These are phyloP conservation scores for Paxillus ammoniavirescens DNA, from an alignment of 768 basidiomycete genomes.

Conservation along the genomic window DNA sequence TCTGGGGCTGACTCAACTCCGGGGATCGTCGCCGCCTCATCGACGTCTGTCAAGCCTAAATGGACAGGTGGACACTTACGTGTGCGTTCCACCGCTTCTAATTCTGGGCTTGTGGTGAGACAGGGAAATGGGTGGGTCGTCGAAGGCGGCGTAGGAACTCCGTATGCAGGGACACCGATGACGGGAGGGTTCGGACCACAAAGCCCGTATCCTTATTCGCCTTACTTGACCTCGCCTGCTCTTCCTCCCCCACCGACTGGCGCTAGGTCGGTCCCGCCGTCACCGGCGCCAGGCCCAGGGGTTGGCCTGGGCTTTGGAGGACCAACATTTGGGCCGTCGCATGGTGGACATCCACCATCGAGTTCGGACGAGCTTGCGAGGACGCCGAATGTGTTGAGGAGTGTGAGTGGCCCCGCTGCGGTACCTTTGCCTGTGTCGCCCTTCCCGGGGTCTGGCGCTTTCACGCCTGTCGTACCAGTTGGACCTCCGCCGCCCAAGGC, in stretches of 20 bases:
- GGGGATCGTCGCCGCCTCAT: conserved; percentile 63
- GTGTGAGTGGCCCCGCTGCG: conserved; percentile 9
- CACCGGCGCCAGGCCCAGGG: conserved; percentile 17
- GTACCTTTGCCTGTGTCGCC: conserved; percentile 24
- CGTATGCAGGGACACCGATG: conserved; percentile 36
- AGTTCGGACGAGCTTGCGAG: conserved; percentile 14
- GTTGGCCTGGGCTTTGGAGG: conserved; percentile 29
- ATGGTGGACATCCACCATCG: conserved; percentile 3
- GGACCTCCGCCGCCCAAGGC: conserved; percentile 19
- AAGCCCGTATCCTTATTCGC: conserved; percentile 32
- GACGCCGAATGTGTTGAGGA: conserved; percentile 11
- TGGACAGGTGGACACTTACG: conserved; percentile 69
- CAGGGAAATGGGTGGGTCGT: conserved; percentile 62
- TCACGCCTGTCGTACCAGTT: conserved; percentile 11
- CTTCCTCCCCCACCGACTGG: conserved; percentile 7
- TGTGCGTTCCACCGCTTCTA: conserved; percentile 39
- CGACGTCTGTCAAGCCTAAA: conserved; percentile 61
- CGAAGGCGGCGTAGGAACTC: conserved; percentile 42
- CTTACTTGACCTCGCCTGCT: conserved; percentile 24
- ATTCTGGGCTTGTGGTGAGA: conserved; percentile 42
- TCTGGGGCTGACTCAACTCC: conserved; percentile 50
- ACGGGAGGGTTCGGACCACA: conserved; percentile 25
- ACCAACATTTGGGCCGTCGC: conserved; percentile 14
- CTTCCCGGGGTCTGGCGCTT: conserved; percentile 14
- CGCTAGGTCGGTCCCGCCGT: conserved; percentile 28